A percentile compares a stretch with the other conserved stretches of the same genome.
Conservation (phyloP, 148 eudicot species). For the Polygonum maritimum region DNA sequence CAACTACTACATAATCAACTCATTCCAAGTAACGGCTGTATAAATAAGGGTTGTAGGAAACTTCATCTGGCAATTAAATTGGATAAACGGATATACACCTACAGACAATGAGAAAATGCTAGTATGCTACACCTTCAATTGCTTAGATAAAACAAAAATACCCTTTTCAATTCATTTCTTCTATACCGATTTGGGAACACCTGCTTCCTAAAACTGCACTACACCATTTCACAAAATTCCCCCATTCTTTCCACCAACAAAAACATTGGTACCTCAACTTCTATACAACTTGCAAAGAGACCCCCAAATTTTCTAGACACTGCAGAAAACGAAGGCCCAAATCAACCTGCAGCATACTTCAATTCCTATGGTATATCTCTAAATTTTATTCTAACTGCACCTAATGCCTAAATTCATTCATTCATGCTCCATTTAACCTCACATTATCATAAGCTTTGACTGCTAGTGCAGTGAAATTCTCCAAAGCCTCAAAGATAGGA, state of each 20-base stretch:
- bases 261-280: background rate
- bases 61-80: too few species aligned
- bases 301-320: background rate
- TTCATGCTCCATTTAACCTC: constrained; percentile 33
- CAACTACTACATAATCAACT: too few species aligned
- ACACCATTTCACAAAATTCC: background rate
- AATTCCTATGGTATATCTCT: background rate
- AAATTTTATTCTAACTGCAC: background rate
- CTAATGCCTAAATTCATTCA: background rate
- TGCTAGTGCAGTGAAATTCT: constrained; percentile 58
- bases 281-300: constrained; percentile 7
- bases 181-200: background rate
- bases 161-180: background rate
- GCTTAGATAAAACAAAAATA: background rate
- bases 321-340: constrained; percentile 5
- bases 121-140: too few species aligned
- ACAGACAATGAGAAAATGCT: too few species aligned
- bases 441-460: constrained; percentile 78
- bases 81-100: too few species aligned
- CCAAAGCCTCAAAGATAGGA: constrained; percentile 83
- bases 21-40: too few species aligned
- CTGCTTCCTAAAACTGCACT: background rate
- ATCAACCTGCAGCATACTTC: constrained; percentile 1
- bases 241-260: background rate
- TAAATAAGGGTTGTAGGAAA: too few species aligned